phyloP scores from a whole-genome alignment of 768 basidiomycete genomes.

The Gloeopeniophorella convolvens region DNA sequence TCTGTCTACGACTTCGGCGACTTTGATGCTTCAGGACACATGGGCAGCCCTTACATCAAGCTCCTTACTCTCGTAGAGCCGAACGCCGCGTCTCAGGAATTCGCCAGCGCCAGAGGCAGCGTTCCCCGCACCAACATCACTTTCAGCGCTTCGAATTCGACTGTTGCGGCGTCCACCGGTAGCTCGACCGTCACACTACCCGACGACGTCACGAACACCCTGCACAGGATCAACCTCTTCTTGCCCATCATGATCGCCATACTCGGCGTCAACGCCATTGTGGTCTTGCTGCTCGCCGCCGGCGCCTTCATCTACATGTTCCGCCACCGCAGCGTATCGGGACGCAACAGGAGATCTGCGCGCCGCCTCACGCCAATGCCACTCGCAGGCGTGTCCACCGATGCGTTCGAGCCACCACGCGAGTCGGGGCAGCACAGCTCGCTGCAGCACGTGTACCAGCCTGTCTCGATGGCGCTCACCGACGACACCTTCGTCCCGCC shows the following conservation, averaged over 20 bases:
- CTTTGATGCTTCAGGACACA: constrained; percentile 52
- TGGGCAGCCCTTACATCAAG: constrained; percentile 76
- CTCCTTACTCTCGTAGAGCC: constrained; percentile 65
- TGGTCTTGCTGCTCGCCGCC: constrained; percentile 51
- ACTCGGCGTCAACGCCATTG: constrained; percentile 70
- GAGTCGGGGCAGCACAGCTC: constrained; percentile 15
- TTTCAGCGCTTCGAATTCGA: constrained; percentile 42
- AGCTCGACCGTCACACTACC: constrained; percentile 48
- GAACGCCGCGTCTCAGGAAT: constrained; percentile 61
- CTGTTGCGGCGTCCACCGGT: constrained; percentile 33
- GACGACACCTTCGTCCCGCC: constrained; percentile 34
- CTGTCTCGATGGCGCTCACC: constrained; percentile 52
- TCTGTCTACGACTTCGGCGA: constrained; percentile 83
- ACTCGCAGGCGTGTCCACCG: constrained; percentile 33
- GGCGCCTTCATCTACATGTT: constrained; percentile 49
- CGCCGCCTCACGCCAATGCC: constrained; percentile 55
- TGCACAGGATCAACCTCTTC: constrained; percentile 57
- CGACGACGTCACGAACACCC: constrained; percentile 46
- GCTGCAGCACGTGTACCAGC: constrained; percentile 52
- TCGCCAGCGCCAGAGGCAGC: constrained; percentile 62
- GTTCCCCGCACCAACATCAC: constrained; percentile 60
- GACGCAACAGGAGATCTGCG: constrained; percentile 31
- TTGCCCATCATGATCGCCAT: constrained; percentile 71
- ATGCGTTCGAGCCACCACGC: constrained; percentile 18
- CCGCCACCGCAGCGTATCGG: constrained; percentile 36